Conservation (phyloP, 129 eudicot genomes). For the Lactuca saligna region DNA sequence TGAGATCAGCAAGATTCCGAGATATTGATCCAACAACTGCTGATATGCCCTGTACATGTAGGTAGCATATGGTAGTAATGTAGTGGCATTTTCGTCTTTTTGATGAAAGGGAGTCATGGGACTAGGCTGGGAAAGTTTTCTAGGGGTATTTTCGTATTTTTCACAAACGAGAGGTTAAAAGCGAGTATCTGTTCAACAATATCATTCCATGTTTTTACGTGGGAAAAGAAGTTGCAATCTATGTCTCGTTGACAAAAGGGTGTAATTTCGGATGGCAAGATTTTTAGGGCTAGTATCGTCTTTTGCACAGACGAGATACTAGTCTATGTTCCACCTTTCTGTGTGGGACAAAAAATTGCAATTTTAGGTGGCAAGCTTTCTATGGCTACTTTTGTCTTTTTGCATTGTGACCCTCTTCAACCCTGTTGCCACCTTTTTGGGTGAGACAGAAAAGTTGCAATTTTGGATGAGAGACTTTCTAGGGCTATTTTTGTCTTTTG, state of each 20-base stretch:
- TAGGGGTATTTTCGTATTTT: background rate
- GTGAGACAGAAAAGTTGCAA: background rate
- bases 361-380: too few species aligned
- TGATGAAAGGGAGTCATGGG: too few species aligned
- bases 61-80: background rate
- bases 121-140: background rate
- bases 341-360: background rate
- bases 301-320: background rate
- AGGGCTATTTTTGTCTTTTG: background rate
- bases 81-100: background rate
- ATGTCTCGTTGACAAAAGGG: background rate
- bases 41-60: conserved; percentile 54
- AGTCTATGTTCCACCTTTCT: background rate
- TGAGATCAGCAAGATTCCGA: conserved; percentile 50
- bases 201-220: background rate
- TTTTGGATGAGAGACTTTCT: background rate
- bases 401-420: too few species aligned
- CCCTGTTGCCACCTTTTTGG: too few species aligned
- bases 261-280: background rate
- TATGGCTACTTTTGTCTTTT: too few species aligned
- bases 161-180: background rate
- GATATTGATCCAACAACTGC: conserved; percentile 68
- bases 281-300: background rate
- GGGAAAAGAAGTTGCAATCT: too few species aligned
- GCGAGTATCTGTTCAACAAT: background rate